These are phyloP conservation scores for Xerocomellus dryophilus DNA, from an alignment of 768 basidiomycete genomes.

Conservation along the genomic window DNA sequence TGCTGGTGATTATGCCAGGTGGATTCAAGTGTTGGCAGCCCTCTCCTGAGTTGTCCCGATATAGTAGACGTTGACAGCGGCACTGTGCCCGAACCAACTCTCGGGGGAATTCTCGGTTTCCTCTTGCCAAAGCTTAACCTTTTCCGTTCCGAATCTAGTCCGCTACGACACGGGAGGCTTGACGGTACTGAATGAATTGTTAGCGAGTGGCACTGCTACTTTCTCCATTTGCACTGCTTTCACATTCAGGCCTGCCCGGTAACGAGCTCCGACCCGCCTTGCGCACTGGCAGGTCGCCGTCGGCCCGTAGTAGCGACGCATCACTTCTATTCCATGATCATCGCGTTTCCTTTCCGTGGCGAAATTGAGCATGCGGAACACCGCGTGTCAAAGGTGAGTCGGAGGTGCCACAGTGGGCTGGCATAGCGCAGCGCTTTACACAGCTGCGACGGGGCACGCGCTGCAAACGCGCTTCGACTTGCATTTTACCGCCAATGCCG, in stretches of 20 bases:
- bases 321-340: not conserved
- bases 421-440: not conserved
- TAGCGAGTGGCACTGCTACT: not conserved
- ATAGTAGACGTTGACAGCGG: too few relatives aligned
- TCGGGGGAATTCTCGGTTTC: not conserved
- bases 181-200: not conserved
- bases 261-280: not conserved
- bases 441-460: not conserved
- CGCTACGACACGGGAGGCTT: too few relatives aligned
- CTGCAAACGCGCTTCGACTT: not conserved
- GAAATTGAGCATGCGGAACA: not conserved
- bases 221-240: too few relatives aligned
- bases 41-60: too few relatives aligned
- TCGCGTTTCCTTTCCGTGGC: not conserved
- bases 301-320: not conserved
- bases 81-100: too few relatives aligned
- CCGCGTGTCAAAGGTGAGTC: not conserved
- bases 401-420: not conserved
- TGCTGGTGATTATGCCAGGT: too few relatives aligned
- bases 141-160: slow-evolving; percentile 1
- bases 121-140: not conserved
- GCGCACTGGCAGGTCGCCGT: not conserved
- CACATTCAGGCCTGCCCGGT: not conserved
- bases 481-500: not conserved
- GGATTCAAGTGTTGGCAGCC: too few relatives aligned